Conservation (phyloP, 345 rosid genomes). For the Excoecaria cochinchinensis region DNA sequence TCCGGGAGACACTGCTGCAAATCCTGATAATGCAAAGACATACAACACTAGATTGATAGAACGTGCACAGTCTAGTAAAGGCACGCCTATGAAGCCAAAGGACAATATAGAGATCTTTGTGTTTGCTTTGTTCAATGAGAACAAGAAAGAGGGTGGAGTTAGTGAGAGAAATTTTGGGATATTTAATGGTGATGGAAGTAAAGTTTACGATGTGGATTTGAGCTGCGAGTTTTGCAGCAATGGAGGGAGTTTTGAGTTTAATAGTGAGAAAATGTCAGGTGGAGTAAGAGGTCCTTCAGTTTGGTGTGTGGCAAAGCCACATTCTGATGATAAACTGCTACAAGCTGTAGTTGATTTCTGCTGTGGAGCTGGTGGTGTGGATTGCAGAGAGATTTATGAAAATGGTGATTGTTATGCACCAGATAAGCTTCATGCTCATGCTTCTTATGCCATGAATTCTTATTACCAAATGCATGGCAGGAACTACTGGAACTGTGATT, state of each 20-base stretch:
- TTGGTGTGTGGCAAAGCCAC: conserved; percentile 77
- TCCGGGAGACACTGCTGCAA: conserved; percentile 43
- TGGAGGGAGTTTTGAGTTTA: conserved; percentile 26
- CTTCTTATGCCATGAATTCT: conserved; percentile 66
- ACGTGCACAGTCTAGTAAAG: conserved; percentile 49
- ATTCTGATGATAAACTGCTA: conserved; percentile 56
- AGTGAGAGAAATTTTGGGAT: conserved; percentile 63
- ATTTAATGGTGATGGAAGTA: conserved; percentile 59
- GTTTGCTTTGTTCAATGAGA: conserved; percentile 67
- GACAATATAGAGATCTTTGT: conserved; percentile 46
- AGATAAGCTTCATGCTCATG: conserved; percentile 60
- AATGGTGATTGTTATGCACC: conserved; percentile 51
- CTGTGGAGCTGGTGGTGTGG: conserved; percentile 71
- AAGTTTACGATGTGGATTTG: conserved; percentile 54
- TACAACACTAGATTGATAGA: conserved; percentile 60
- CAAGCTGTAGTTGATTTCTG: conserved; percentile 55
- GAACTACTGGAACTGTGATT: conserved; percentile 75
- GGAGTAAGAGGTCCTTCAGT: conserved; percentile 52
- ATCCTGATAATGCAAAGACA: conserved; percentile 46
- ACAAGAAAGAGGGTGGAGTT: conserved; percentile 50
- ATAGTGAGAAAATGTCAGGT: conserved; percentile 29
- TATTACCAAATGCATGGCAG: conserved; percentile 73
- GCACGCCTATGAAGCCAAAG: conserved; percentile 57
- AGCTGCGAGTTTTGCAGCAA: conserved; percentile 56
- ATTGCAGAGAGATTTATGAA: conserved; percentile 53